These are phyloP conservation scores for Kickxella alabastrina DNA, from an alignment of 192 early-diverging fungal genomes.

Conservation along the genomic window DNA sequence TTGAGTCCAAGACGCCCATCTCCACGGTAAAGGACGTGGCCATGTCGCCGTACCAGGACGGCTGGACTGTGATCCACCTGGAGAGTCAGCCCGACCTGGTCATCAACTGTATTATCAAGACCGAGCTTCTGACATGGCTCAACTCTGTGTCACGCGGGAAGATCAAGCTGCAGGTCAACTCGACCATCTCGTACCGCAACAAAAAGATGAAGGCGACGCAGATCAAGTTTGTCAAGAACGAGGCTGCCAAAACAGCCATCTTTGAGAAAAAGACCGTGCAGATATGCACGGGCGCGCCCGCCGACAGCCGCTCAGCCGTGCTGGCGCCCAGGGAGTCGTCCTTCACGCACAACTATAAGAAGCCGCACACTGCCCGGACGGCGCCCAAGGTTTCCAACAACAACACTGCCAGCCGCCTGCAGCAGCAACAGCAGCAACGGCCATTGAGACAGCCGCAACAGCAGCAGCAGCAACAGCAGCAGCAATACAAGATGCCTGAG, in stretches of 20 bases:
- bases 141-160: slow-evolving; percentile 55
- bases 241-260: slow-evolving; percentile 47
- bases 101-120: slow-evolving; percentile 66
- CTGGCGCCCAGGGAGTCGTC: neutral
- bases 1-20: slow-evolving; percentile 57
- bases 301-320: slow-evolving; percentile 44
- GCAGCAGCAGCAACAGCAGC: slow-evolving; percentile 1
- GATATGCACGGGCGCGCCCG: slow-evolving; percentile 59
- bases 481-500: slow-evolving; percentile 1
- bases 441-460: too few species aligned
- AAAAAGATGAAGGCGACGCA: slow-evolving; percentile 67
- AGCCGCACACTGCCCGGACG: slow-evolving; percentile 1
- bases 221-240: slow-evolving; percentile 76
- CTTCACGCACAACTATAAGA: neutral
- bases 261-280: slow-evolving; percentile 70
- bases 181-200: slow-evolving; percentile 63
- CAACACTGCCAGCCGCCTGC: neutral
- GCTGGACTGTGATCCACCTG: slow-evolving; percentile 66
- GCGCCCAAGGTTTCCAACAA: neutral
- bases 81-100: slow-evolving; percentile 59
- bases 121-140: slow-evolving; percentile 65
- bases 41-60: slow-evolving; percentile 67
- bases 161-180: slow-evolving; percentile 57
- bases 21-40: slow-evolving; percentile 57
- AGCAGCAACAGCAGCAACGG: slow-evolving; percentile 17